phyloP scores from a whole-genome alignment of 2,329 filamentous ascomycete species.

The Dothiorella sarmentorum region DNA sequence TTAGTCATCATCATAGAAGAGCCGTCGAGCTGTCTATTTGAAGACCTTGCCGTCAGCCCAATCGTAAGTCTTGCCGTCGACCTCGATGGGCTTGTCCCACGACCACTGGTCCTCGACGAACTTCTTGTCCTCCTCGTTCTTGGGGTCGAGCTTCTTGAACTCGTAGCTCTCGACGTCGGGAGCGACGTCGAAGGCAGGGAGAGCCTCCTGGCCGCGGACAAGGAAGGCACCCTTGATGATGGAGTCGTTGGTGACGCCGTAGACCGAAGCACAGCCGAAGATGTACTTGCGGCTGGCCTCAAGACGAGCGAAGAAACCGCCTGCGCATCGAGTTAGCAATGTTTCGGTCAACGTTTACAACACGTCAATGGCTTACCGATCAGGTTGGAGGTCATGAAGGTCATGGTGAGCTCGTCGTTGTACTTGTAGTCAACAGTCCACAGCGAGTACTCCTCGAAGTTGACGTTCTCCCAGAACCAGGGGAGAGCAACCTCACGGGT shows the following conservation, averaged over 20 bases:
- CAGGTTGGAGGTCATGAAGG: conserved; percentile 99
- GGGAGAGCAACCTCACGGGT: conserved; percentile 77
- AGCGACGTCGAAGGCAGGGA: conserved; percentile 90
- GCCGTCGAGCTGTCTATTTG: conserved; percentile 65
- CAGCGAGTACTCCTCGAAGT: conserved; percentile 91
- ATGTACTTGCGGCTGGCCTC: conserved; percentile 98
- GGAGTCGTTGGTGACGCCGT: conserved; percentile 82
- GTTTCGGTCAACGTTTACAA: not conserved
- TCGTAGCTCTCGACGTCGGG: conserved; percentile 96
- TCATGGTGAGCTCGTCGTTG: conserved; percentile 93
- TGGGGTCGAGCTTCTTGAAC: conserved; percentile 94
- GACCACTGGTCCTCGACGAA: conserved; percentile 85
- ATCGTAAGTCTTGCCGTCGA: conserved; percentile 83
- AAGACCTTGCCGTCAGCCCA: conserved; percentile 96
- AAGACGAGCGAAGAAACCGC: conserved; percentile 95
- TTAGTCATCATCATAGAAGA: not conserved
- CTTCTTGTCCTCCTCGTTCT: conserved; percentile 77
- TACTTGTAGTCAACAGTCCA: conserved; percentile 98
- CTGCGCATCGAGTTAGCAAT: conserved; percentile 31
- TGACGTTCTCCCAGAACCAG: conserved; percentile 98
- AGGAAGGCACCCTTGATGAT: conserved; percentile 92
- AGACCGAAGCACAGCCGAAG: conserved; percentile 88
- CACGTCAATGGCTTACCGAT: conserved; percentile 58
- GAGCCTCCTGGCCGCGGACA: conserved; percentile 83
- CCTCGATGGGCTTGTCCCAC: conserved; percentile 80